A percentile compares a stretch with the other conserved stretches of the same genome.
Conservation (phyloP, 164 flowering plant species). For the Tetrastigma voinierianum region DNA sequence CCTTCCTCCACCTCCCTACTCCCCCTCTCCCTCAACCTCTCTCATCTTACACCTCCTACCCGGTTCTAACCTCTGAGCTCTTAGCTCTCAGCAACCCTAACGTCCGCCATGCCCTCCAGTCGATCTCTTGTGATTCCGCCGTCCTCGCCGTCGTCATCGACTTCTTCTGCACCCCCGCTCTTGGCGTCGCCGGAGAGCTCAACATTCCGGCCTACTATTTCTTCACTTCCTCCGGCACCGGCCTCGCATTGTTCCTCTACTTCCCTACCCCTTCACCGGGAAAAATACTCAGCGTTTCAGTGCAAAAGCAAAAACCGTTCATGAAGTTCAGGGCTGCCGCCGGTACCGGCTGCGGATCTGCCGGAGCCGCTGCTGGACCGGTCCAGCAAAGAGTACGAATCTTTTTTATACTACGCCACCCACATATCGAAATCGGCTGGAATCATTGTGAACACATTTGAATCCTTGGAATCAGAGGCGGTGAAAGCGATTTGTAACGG, state of each 20-base stretch:
- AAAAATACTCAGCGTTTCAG: too few relatives aligned
- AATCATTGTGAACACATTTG: slow-evolving; percentile 32
- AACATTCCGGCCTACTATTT: slow-evolving; percentile 33
- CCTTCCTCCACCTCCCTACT: slow-evolving; percentile 33
- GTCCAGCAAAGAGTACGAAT: too few relatives aligned
- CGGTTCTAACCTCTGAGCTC: slow-evolving; percentile 18
- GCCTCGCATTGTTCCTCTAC: slow-evolving; percentile 19
- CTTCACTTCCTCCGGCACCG: slow-evolving; percentile 29
- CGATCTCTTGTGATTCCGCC: slow-evolving; percentile 15
- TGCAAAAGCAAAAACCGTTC: too few relatives aligned
- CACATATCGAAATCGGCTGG: slow-evolving; percentile 12
- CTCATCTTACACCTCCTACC: slow-evolving; percentile 4
- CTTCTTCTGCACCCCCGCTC: slow-evolving; percentile 28
- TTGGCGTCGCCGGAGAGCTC: slow-evolving; percentile 13
- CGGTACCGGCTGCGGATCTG: too few relatives aligned
- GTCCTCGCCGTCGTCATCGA: slow-evolving; percentile 30
- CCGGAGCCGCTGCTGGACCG: too few relatives aligned
- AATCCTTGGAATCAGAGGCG: slow-evolving; percentile 12
- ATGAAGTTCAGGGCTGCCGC: too few relatives aligned
- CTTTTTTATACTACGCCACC: too few relatives aligned
- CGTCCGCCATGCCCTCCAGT: slow-evolving; percentile 19
- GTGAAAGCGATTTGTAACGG: slow-evolving; percentile 16
- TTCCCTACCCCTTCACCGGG: too few relatives aligned
- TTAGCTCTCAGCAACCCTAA: slow-evolving; percentile 22
- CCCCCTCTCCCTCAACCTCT: neutral